Evolutionary conservation across 495 filamentous ascomycete genomes (phyloP).

Genomic region (Penicillium chermesinum): DNA sequence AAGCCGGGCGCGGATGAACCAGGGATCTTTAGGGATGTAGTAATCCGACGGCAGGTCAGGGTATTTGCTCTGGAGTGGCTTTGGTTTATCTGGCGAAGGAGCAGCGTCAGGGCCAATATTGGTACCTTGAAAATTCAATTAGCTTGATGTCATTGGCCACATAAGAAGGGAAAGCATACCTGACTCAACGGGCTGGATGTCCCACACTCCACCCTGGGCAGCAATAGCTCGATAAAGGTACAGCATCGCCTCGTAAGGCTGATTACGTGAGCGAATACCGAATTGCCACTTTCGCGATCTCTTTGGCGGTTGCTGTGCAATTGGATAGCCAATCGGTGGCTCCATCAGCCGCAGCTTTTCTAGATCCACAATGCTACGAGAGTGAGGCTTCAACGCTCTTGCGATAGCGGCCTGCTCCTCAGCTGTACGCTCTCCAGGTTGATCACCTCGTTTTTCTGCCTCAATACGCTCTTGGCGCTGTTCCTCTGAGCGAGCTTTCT

Average conservation of each 20-base stretch:
- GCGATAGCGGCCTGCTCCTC: slow-evolving; percentile 74
- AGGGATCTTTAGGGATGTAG: slow-evolving; percentile 84
- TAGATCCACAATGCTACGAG: slow-evolving; percentile 54
- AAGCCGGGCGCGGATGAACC: slow-evolving; percentile 91
- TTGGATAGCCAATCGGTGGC: slow-evolving; percentile 63
- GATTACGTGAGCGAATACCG: slow-evolving; percentile 88
- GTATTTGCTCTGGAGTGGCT: slow-evolving; percentile 44
- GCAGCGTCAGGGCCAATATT: slow-evolving; percentile 23
- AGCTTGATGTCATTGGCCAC: background rate
- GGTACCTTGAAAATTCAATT: slow-evolving; percentile 15
- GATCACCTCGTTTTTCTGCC: slow-evolving; percentile 44
- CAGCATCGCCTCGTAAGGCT: slow-evolving; percentile 84
- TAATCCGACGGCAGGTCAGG: slow-evolving; percentile 53
- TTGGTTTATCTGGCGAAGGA: slow-evolving; percentile 24
- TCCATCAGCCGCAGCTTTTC: slow-evolving; percentile 49
- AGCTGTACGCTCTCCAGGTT: slow-evolving; percentile 45
- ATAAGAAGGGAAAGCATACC: slow-evolving; percentile 17
- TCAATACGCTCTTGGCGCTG: slow-evolving; percentile 34
- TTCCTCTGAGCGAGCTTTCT: slow-evolving; percentile 26
- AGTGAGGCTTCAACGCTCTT: slow-evolving; percentile 74
- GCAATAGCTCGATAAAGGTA: slow-evolving; percentile 88
- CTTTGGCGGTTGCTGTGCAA: slow-evolving; percentile 50
- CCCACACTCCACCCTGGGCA: slow-evolving; percentile 86
- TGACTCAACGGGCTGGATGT: slow-evolving; percentile 42
- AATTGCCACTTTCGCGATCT: slow-evolving; percentile 92